A percentile compares a stretch with the other conserved stretches of the same genome.
These are phyloP conservation scores for Alternaria consortialis DNA, from an alignment of 2,329 filamentous ascomycete species.

Conservation along the genomic window DNA sequence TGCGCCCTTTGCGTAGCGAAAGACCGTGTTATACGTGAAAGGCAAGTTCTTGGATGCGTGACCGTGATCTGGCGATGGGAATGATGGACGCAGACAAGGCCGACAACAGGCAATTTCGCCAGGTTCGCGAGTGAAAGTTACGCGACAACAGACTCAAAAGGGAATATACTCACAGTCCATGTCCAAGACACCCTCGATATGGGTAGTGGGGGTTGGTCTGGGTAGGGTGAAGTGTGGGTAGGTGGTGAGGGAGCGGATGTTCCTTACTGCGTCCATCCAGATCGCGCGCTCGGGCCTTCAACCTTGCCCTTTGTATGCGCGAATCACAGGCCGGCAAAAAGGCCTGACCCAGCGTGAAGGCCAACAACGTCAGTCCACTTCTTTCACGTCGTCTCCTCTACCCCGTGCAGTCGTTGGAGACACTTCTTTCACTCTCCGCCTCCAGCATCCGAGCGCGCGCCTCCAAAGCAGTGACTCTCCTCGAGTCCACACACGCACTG, in stretches of 20 bases:
- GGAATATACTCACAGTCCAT: constrained; percentile 67
- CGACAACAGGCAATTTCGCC: constrained; percentile 28
- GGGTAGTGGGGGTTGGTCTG: constrained; percentile 35
- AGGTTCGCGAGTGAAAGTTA: constrained; percentile 22
- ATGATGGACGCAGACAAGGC: constrained; percentile 45
- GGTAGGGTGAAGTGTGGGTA: constrained; percentile 44
- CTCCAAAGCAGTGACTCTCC: constrained; percentile 2
- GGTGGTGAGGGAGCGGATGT: constrained; percentile 39
- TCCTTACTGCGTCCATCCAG: constrained; percentile 16
- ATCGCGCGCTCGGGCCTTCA: constrained; percentile 5
- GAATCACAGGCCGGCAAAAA: constrained; percentile 12
- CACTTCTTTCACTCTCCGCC: not conserved
- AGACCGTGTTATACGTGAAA: constrained; percentile 22
- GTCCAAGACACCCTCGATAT: constrained; percentile 58
- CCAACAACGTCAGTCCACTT: constrained; percentile 31
- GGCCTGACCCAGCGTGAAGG: constrained; percentile 28
- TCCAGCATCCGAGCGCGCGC: constrained; percentile 7
- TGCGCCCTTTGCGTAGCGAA: constrained; percentile 24
- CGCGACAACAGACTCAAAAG: constrained; percentile 45
- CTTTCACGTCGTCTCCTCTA: constrained; percentile 11
- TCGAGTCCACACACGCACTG: constrained; percentile 24
- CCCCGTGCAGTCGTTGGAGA: constrained; percentile 7
- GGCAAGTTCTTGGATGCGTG: constrained; percentile 39
- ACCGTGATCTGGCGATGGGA: constrained; percentile 45
- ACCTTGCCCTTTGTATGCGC: constrained; percentile 13